Percentiles rank a stretch among this genome's conserved stretches.
These are phyloP conservation scores for Magnaporthales sp. DNA, from an alignment of 2,329 filamentous ascomycete genomes.

Conservation along the genomic window DNA sequence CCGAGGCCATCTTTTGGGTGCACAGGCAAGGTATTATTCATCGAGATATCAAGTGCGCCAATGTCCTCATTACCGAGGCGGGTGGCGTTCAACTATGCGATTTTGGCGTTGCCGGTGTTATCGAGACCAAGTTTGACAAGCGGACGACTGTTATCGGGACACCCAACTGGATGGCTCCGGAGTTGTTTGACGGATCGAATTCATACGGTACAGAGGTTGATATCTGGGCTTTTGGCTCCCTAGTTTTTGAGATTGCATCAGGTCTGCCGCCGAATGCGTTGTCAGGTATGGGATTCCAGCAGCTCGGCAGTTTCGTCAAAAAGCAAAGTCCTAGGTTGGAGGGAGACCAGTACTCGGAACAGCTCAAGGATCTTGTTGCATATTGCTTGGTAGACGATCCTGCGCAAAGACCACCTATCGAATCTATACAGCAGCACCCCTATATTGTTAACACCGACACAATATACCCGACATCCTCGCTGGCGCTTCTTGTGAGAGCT, in stretches of 20 bases:
- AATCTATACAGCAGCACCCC: constrained; percentile 59
- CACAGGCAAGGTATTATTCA: constrained; percentile 62
- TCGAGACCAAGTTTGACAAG: constrained; percentile 69
- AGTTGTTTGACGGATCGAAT: constrained; percentile 54
- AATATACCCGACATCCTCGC: constrained; percentile 53
- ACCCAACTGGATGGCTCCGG: constrained; percentile 80
- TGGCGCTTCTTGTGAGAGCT: constrained; percentile 59
- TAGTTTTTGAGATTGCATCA: constrained; percentile 73
- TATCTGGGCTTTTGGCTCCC: constrained; percentile 79
- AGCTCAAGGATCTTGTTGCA: constrained; percentile 60
- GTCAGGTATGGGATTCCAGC: constrained; percentile 40
- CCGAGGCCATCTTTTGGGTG: constrained; percentile 58
- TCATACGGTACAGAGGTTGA: constrained; percentile 67
- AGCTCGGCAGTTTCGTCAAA: constrained; percentile 49
- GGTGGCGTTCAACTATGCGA: constrained; percentile 75
- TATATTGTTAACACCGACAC: constrained; percentile 58
- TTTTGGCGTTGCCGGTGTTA: constrained; percentile 73
- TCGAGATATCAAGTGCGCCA: constrained; percentile 67
- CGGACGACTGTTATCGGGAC: constrained; percentile 75
- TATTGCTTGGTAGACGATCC: constrained; percentile 66
- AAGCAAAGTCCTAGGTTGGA: constrained; percentile 59
- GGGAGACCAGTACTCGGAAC: constrained; percentile 60
- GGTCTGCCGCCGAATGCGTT: constrained; percentile 64
- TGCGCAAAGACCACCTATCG: constrained; percentile 58
- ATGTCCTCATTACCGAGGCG: constrained; percentile 69